Evolutionary conservation across 495 filamentous ascomycete species (phyloP).

Genomic region (Penicillium angulare): DNA sequence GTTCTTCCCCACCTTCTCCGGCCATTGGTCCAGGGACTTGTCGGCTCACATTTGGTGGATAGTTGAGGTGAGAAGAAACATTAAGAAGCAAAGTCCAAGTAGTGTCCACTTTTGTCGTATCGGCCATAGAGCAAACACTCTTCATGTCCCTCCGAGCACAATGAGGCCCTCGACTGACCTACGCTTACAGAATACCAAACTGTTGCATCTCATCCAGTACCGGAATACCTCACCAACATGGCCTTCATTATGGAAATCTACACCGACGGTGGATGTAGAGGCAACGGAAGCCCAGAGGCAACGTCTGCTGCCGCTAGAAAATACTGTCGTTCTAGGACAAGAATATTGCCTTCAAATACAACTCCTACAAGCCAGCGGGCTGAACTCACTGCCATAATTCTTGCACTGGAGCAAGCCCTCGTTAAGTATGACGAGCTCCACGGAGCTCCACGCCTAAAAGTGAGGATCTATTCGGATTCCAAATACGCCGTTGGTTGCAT

Average conservation of each 20-base stretch:
- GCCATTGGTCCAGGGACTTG: no score
- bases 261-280: conserved; percentile 39
- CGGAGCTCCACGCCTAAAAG: neutral
- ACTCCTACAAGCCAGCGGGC: conserved; percentile 40
- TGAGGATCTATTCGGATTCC: neutral
- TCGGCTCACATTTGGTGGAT: no score
- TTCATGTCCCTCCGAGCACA: no score
- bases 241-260: conserved; percentile 40
- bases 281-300: conserved; percentile 23
- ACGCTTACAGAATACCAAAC: no score
- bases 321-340: neutral
- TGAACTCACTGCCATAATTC: conserved; percentile 36
- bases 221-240: conserved; percentile 25
- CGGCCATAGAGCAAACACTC: no score
- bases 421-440: neutral
- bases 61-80: no score
- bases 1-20: no score
- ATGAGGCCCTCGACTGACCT: no score
- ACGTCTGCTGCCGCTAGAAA: conserved; percentile 34
- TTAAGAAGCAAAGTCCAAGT: no score
- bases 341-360: conserved; percentile 7
- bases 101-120: no score
- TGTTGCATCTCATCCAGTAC: no score
- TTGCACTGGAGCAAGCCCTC: conserved; percentile 34
- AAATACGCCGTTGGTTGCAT: neutral